Percentiles rank a stretch among this genome's conserved stretches.
These are phyloP conservation scores for Boehmeria nivea DNA, from an alignment of 306 rosid species.

Conservation along the genomic window DNA sequence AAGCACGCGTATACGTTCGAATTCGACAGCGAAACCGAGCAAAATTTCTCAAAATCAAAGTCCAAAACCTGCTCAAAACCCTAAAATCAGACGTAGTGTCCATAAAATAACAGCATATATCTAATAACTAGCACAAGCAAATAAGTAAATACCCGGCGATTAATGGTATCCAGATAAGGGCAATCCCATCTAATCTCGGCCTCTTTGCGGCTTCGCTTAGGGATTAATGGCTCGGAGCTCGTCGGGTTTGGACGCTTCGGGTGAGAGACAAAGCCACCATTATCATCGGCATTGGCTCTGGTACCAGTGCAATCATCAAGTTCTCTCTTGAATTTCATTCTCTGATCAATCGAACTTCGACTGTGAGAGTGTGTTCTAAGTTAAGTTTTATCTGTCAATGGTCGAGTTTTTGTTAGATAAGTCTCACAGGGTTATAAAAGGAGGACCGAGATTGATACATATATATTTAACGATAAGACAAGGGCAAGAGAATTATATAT, in stretches of 20 bases:
- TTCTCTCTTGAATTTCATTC: constrained; percentile 30
- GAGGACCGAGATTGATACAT: too few relatives aligned
- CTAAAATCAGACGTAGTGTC: neutral
- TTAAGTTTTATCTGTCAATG: too few relatives aligned
- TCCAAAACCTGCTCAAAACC: constrained; percentile 70
- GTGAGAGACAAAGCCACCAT: too few relatives aligned
- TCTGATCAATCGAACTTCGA: neutral
- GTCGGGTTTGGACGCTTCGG: constrained; percentile 27
- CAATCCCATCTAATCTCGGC: constrained; percentile 90
- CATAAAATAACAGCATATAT: neutral
- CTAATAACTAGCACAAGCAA: constrained; percentile 3
- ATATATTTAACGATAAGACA: too few relatives aligned
- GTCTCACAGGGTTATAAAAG: too few relatives aligned
- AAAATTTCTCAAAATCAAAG: constrained; percentile 93
- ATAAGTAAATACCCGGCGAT: constrained; percentile 96
- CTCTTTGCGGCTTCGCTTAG: constrained; percentile 50
- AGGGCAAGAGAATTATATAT: too few relatives aligned
- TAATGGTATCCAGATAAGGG: constrained; percentile 92
- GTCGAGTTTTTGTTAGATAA: too few relatives aligned
- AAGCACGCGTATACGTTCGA: constrained; percentile 91
- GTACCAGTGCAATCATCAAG: constrained; percentile 18
- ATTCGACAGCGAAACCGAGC: constrained; percentile 84
- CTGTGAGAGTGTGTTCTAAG: too few relatives aligned
- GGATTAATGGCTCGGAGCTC: constrained; percentile 15
- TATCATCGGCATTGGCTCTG: neutral